These are phyloP conservation scores for Wallacemonas sp. DNA, from an alignment of 208 protist genomes.

Conservation along the genomic window DNA sequence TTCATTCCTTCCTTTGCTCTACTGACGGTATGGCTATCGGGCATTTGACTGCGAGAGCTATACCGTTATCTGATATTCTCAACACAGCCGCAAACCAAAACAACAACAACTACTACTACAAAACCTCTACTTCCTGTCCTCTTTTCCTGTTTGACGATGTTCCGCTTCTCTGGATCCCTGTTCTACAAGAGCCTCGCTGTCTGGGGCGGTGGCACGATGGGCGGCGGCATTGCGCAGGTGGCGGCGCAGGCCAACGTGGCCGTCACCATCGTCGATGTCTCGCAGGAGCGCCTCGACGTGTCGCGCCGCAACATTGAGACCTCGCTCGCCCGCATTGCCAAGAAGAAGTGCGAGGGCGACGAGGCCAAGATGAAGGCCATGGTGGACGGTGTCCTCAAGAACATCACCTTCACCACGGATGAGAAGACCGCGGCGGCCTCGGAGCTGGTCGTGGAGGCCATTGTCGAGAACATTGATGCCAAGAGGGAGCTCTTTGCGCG, in stretches of 20 bases:
- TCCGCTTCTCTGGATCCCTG: conserved; percentile 3
- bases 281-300: conserved; percentile 48
- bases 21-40: no score
- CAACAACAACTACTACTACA: background rate
- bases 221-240: conserved; percentile 72
- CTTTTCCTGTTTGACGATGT: conserved; percentile 2
- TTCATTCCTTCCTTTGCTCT: no score
- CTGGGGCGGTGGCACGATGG: conserved; percentile 76
- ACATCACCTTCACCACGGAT: conserved; percentile 68
- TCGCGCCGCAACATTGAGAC: conserved; percentile 51
- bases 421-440: conserved; percentile 30
- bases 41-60: no score
- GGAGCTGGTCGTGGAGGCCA: conserved; percentile 68
- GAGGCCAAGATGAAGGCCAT: conserved; percentile 39
- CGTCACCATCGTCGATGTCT: conserved; percentile 63
- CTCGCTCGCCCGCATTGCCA: conserved; percentile 51
- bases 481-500: conserved; percentile 61
- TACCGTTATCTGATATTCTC: no score
- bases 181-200: conserved; percentile 52
- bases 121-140: no score
- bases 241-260: conserved; percentile 43
- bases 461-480: conserved; percentile 60
- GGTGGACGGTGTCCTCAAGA: conserved; percentile 36
- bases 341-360: conserved; percentile 63
- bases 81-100: background rate